Base-by-base conservation (phyloP, 2,329 filamentous ascomycete genomes). In the Cordyceps pruinosa region DNA sequence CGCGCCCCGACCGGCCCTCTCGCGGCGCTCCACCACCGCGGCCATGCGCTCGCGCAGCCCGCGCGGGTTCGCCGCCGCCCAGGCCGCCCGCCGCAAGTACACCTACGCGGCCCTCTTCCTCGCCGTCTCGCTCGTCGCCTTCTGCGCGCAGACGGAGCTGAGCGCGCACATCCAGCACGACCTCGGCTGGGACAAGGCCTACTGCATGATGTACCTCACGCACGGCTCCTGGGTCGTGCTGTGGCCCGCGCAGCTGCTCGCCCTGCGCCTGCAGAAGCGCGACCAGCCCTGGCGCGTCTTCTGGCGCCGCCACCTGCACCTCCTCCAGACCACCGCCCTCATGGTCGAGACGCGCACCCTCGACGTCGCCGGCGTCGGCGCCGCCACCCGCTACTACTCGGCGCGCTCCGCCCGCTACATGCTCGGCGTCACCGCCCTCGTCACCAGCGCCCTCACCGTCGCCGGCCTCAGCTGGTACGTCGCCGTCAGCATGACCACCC, bases 121-220 rank as follows among this genome's bases (percentile, higher is more conserved):
- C 60, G 73, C 87, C 30, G 69, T 97, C 63, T 94, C 89, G 68
- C 78, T 99, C 67, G 75, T 96, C 59, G 88, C 89, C 68, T 99
- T 99, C 70, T 90, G 90, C 48, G 78, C 96, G 6, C 94, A 99
- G 80, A 97, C 94, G 4, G 93, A 97, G 77, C 90, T 96, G 55
- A 93, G 92, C 12, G 86, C 95, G 10, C 92, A 97, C 74, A 94
- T 99, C 60, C 93, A 97, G 75, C 87, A 93, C 70, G 86, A 94
- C 59, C 75, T 97, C 61, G 85, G 88, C 61, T 99, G 94, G 94
- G 84, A 95, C 75, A 99, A 99, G 77, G 90, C 94, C n/a, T 99
- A 97, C 76, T 96, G 90, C 78, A 99, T 99, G 94, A 84, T 99
- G 79, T 97, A 96, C 73, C 80, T 99, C 63, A 99, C 94, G 12